Evolutionary conservation across 2,329 filamentous ascomycete species (phyloP), one percentile per base, ranked within the genome.

Genomic region (Aspergillus felis): DNA sequence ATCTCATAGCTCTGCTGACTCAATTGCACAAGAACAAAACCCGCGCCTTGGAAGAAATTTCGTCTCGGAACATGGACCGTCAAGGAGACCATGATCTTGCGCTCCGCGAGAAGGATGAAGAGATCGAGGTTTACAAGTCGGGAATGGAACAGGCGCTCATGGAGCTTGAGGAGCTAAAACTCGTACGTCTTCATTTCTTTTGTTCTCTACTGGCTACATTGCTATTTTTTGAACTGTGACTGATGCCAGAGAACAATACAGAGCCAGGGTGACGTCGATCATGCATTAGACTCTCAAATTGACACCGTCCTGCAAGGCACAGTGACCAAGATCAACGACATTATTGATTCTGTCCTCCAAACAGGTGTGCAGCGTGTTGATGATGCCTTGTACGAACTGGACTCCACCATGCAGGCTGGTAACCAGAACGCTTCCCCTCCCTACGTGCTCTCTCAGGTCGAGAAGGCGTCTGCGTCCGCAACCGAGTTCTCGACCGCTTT

Each of bases 401-500:
- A 99, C 75, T 97, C 94, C 22, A 90, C 90, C 22, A 97, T 97
- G 92, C 93, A 97, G 74, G 94, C 93, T 44, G 94, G 94, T 74
- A 99, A 99, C 78, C 94, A 97, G 78, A 99, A 95, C 69, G 94
- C 94, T 1, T 96, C 92, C 44, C 92, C 94, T 14, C 86, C 93
- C 1, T 97, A 95, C 71, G 92, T 99, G 12, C 82, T 99, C 52
- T 97, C 93, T 1, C 93, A 97, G 74, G 92, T 97, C 57, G 94
- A 99, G 73, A 99, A 97, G 79, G 92, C 94, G 0, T 94, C 92
- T 7, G 87, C 92, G 9, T 96, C 87, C 63, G 91, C 94, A 12
- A 97, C 95, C 75, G 94, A 99, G 72, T 99, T 99, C 75, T 94
- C 93, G 1, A 97, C 93, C 0, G 88, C 94, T 0, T 99, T 97